These are phyloP conservation scores for Imleria badia DNA, from an alignment of 768 basidiomycete genomes.

Conservation along the genomic window DNA sequence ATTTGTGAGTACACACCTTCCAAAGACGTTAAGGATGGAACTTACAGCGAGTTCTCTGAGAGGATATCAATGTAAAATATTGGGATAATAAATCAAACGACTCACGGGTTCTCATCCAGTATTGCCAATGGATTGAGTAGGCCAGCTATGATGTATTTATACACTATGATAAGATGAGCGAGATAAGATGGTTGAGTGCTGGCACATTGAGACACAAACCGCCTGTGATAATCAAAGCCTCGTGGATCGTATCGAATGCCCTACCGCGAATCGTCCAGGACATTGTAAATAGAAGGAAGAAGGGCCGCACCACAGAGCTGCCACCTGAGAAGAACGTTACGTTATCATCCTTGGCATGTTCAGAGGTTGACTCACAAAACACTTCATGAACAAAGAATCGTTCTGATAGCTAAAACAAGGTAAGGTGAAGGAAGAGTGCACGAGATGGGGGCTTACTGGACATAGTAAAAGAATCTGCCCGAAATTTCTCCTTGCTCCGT, in stretches of 20 bases:
- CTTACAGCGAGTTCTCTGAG: slow-evolving; percentile 15
- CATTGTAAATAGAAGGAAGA: no score
- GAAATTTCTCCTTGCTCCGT: no score
- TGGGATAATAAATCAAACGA: neutral
- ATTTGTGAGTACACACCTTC: no score
- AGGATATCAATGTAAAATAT: neutral
- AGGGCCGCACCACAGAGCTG: slow-evolving; percentile 1
- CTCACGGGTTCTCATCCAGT: neutral
- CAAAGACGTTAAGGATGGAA: neutral
- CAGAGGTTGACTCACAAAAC: neutral
- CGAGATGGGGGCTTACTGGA: neutral
- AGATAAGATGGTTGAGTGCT: no score
- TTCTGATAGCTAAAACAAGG: neutral
- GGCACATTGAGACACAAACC: neutral
- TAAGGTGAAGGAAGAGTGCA: neutral
- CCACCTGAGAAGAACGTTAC: neutral
- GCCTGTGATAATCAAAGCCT: slow-evolving; percentile 3
- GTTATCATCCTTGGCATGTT: neutral
- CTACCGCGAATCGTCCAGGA: neutral
- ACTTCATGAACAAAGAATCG: slow-evolving; percentile 1
- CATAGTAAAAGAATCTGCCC: slow-evolving; percentile 11
- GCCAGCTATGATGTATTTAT: slow-evolving; percentile 2
- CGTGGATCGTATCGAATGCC: slow-evolving; percentile 10
- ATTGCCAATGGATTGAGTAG: neutral
- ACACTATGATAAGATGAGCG: neutral